A percentile compares a stretch with the other conserved stretches of the same genome.
phyloP scores from a whole-genome alignment of 306 rosid genomes.

The Lagenaria siceraria region DNA sequence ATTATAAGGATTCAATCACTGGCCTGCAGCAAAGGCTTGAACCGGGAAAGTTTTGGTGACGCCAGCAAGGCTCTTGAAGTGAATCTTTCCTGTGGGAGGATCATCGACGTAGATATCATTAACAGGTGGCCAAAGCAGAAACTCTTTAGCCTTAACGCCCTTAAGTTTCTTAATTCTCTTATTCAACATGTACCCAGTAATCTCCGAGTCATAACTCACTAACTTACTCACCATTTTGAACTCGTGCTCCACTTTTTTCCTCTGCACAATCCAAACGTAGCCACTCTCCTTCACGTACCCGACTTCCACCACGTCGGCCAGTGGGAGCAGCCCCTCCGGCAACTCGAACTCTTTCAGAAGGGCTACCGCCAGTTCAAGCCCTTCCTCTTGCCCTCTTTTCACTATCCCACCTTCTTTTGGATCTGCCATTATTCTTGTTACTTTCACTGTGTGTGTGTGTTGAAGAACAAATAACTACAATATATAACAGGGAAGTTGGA shows the following conservation, averaged over 20 bases:
- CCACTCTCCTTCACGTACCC: slow-evolving; percentile 60
- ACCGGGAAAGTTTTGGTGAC: slow-evolving; percentile 80
- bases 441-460: no score
- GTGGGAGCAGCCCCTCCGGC: slow-evolving; percentile 68
- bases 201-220: slow-evolving; percentile 60
- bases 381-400: slow-evolving; percentile 64
- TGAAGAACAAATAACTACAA: no score
- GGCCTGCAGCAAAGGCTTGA: slow-evolving; percentile 84
- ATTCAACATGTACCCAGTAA: slow-evolving; percentile 44
- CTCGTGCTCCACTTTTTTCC: slow-evolving; percentile 74
- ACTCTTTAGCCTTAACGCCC: slow-evolving; percentile 88
- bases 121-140: slow-evolving; percentile 89
- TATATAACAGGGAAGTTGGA: neutral
- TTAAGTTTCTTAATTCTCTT: slow-evolving; percentile 64
- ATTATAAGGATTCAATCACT: no score
- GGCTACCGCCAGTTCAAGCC: slow-evolving; percentile 34
- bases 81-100: slow-evolving; percentile 46
- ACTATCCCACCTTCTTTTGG: slow-evolving; percentile 62
- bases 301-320: slow-evolving; percentile 51
- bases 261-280: slow-evolving; percentile 78
- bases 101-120: slow-evolving; percentile 54
- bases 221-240: slow-evolving; percentile 64
- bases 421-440: slow-evolving; percentile 56
- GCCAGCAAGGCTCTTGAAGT: slow-evolving; percentile 91
- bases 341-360: slow-evolving; percentile 58